Percentiles rank a stretch among this genome's conserved stretches.
Conservation (phyloP, 2,329 filamentous ascomycete species). For the Colletotrichum nymphaeae region DNA sequence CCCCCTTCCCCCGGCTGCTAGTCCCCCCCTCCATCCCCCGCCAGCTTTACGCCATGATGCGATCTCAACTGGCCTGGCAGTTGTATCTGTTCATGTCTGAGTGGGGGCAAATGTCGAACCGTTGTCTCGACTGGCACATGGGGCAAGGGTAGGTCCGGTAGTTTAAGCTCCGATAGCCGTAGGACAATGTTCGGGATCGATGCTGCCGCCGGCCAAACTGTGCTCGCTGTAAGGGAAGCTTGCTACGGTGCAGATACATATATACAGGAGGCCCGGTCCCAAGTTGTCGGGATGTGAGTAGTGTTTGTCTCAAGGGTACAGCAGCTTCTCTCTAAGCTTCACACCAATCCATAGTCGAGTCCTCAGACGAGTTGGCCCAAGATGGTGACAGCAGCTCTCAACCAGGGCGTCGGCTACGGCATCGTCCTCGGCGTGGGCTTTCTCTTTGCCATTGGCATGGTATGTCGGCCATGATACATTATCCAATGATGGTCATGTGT, state of each 20-base stretch:
- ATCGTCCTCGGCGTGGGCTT: slow-evolving; percentile 81
- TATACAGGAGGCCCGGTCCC: slow-evolving; percentile 8
- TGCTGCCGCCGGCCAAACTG: slow-evolving; percentile 33
- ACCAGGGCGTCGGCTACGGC: slow-evolving; percentile 79
- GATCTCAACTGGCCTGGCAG: background rate
- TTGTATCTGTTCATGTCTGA: background rate
- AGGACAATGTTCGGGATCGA: slow-evolving; percentile 2
- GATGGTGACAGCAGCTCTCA: slow-evolving; percentile 50
- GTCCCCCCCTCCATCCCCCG: background rate
- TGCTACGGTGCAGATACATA: slow-evolving; percentile 24
- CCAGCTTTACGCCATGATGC: background rate
- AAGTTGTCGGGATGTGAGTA: background rate
- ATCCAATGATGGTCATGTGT: background rate
- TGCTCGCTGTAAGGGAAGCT: background rate
- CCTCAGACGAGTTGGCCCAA: slow-evolving; percentile 1
- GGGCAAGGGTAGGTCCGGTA: slow-evolving; percentile 14
- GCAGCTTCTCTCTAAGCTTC: background rate
- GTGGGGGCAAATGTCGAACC: slow-evolving; percentile 8
- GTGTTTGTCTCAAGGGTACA: background rate
- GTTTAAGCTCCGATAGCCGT: slow-evolving; percentile 31
- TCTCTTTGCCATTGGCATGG: slow-evolving; percentile 79
- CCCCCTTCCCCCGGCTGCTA: background rate
- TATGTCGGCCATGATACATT: slow-evolving; percentile 30
- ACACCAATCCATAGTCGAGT: background rate
- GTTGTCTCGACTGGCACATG: slow-evolving; percentile 18